Evolutionary conservation across 2,329 filamentous ascomycete species (phyloP), one percentile per base, ranked within the genome.

Genomic region (Ascochyta lentis): DNA sequence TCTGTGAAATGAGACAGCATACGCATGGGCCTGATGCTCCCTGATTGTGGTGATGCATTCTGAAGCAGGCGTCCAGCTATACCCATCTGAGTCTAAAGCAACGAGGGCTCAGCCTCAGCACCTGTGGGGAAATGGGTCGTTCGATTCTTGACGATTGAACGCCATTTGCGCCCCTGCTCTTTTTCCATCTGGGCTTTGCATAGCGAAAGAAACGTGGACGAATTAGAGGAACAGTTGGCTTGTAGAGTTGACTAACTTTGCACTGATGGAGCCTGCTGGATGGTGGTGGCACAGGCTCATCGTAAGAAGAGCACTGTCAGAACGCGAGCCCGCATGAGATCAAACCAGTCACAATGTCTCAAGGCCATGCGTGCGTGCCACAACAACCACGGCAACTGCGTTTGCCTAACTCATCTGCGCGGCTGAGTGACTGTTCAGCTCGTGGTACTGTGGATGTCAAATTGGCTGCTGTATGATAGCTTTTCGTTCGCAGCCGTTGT

Each of bases 31-130:
- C 59, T 45, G 37, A 49, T 58, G 31, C 39, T 56, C 53, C 53
- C 59, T 62, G 43, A 42, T 48, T n/a, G 45, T 63, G 48, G 54
- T 54, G 54, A 59, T 56, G 60, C 49, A 58, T 52, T 56, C 45
- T 61, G 54, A 53, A 56, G 58, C 49, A 69, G 66, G 65, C 66
- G 55, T 54, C 67, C 66, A 67, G 52, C 59, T 57, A 56, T 58
- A 54, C 58, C 63, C 52, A 50, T 58, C 59, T 60, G 56, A 60
- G 56, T 61, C 53, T 49, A 40, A 40, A 37, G 41, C 58, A 29
- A 52, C 50, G 45, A 52, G 45, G 54, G 61, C 70, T 72, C 70
- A 73, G 71, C 67, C 67, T 67, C 66, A 65, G 47, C 55, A 45
- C 58, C 41, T 58, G 56, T 60, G 66, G 64, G 64, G 61, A 61